Evolutionary conservation across 495 filamentous ascomycete species (phyloP), one percentile per base, ranked within the genome.

Genomic region (Trichoderma gamsii): DNA sequence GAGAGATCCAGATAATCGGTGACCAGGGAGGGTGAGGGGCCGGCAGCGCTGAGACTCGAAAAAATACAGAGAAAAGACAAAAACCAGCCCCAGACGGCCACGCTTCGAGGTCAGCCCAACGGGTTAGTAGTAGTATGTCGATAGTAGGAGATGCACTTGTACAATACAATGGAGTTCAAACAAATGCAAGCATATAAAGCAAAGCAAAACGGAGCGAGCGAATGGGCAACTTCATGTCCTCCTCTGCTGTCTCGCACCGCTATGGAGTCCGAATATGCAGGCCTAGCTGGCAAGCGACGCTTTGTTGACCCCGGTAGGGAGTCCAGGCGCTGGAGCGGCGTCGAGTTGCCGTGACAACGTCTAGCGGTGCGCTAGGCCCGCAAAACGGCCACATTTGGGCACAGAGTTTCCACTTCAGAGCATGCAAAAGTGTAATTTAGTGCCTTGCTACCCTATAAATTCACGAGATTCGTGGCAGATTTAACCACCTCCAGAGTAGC

Each of bases 241-340:
- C 29, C 1, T 29, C 29, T 29, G 1, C 29, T 29, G 29, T 29
- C 23, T 59, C n/a, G 51, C 27, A 25, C 25, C 25, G 2, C 9
- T 16, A 61, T 16, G 23, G 11, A 21, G 27, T 13, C 5, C 27
- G 51, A 56, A 56, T 56, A 25, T n/a, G 21, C 51, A 25, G 21
- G 21, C n/a, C 51, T 25, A 56, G 51, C 51, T 56, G 51, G 51
- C 16, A 32, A 61, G 56, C 29, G 56, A 61, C 56, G 56, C 15
- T 61, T 61, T 61, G 27, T 61, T 61, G 56, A 61, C 27, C 56
- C 56, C 13, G 27, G 56, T 61, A 23, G 29, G 56, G 56, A 61
- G 56, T 11, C 29, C 1, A 29, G 29, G 29, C 29, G 4, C 29
- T 29, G 49, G 2, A 61, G 27, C 35, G 35, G 35, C 11, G 56